Conservation (phyloP, 306 rosid genomes). For the Canavalia ensiformis region DNA sequence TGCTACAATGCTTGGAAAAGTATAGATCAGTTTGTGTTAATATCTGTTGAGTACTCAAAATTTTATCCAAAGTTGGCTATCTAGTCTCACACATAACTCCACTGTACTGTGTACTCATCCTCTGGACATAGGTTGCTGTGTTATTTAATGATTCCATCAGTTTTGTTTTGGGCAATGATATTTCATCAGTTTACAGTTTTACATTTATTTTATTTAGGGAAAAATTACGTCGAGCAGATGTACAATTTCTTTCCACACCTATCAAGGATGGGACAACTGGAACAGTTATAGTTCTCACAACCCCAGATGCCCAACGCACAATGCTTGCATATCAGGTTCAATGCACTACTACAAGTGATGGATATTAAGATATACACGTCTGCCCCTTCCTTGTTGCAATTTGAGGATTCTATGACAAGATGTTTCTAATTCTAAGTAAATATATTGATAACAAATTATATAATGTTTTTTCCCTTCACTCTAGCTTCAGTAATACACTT, state of each 20-base stretch:
- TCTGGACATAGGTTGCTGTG: not conserved
- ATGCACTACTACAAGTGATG: conserved; percentile 25
- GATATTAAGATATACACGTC: conserved; percentile 6
- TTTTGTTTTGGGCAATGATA: conserved; percentile 23
- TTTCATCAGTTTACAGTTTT: not conserved
- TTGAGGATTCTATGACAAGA: conserved; percentile 16
- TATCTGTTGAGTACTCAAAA: not conserved
- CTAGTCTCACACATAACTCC: not conserved
- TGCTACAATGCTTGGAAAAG: conserved; percentile 1
- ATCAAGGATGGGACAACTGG: conserved; percentile 93
- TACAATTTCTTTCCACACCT: conserved; percentile 82
- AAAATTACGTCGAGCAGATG: conserved; percentile 86
- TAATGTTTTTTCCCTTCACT: conserved; percentile 1
- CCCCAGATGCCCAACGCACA: conserved; percentile 97
- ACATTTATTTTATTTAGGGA: conserved; percentile 53
- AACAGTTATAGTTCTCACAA: conserved; percentile 95
- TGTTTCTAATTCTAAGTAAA: conserved; percentile 21
- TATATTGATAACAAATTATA: conserved; percentile 8
- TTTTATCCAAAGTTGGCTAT: not conserved
- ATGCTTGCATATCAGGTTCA: conserved; percentile 96
- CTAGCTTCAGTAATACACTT: conserved; percentile 1
- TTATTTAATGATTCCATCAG: not conserved
- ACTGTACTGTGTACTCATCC: not conserved
- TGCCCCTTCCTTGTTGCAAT: conserved; percentile 29
- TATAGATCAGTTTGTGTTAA: not conserved